Percentiles rank a stretch among this genome's conserved stretches.
phyloP scores from a whole-genome alignment of 2,329 filamentous ascomycete species.

The Ophiostoma montium region DNA sequence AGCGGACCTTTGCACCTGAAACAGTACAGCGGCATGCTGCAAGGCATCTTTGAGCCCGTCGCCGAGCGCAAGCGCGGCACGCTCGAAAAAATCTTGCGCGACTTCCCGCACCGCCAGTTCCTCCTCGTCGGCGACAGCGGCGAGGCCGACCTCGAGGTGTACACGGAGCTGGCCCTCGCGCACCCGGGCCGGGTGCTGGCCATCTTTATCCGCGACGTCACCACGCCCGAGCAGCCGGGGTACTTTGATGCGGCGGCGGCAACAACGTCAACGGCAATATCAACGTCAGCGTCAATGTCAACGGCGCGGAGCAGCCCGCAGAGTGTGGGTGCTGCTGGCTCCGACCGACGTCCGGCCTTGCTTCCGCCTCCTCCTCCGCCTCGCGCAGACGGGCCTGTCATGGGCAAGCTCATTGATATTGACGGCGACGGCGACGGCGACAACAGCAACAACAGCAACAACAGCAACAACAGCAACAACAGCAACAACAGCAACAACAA shows the following conservation, averaged over 20 bases:
- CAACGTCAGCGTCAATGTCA: constrained; percentile 12
- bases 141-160: constrained; percentile 92
- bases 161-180: constrained; percentile 78
- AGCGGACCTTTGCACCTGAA: constrained; percentile 88
- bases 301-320: constrained; percentile 10
- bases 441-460: not conserved
- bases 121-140: constrained; percentile 90
- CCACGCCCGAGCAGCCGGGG: constrained; percentile 54
- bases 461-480: no score
- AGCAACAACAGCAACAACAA: no score
- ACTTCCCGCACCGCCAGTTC: constrained; percentile 83
- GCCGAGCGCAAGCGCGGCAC: constrained; percentile 87
- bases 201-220: constrained; percentile 92
- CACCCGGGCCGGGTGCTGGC: constrained; percentile 73
- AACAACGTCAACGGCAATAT: constrained; percentile 17
- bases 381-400: constrained; percentile 23
- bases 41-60: constrained; percentile 95
- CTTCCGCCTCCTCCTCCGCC: not conserved
- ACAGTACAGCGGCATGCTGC: constrained; percentile 91
- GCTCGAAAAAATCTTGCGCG: constrained; percentile 68
- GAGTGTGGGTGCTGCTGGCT: not conserved
- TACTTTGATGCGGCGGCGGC: constrained; percentile 56
- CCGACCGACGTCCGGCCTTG: constrained; percentile 1
- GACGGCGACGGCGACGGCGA: constrained; percentile 17
- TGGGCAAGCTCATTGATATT: constrained; percentile 48